A percentile compares a stretch with the other conserved stretches of the same genome.
Conservation (phyloP, 208 protist species). For the Borovskyia barvae region DNA sequence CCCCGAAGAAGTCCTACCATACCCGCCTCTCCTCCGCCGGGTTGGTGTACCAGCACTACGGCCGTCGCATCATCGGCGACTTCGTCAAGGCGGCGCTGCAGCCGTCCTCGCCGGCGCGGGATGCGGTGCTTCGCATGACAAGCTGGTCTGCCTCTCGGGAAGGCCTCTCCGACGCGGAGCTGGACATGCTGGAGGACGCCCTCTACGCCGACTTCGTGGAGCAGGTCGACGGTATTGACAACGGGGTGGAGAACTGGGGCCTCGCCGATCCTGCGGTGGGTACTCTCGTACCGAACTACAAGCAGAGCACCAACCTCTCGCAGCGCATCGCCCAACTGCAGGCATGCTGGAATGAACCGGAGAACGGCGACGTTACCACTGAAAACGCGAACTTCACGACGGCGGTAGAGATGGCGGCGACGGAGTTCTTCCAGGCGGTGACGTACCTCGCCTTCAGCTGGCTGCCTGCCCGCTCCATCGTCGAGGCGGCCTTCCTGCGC, state of each 20-base stretch:
- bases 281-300: slow-evolving; percentile 73
- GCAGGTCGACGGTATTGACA: slow-evolving; percentile 94
- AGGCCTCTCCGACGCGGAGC: slow-evolving; percentile 35
- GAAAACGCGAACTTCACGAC: slow-evolving; percentile 78
- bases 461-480: slow-evolving; percentile 89
- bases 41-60: slow-evolving; percentile 95
- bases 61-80: slow-evolving; percentile 85
- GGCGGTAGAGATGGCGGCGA: slow-evolving; percentile 83
- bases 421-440: slow-evolving; percentile 87
- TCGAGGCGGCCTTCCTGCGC: slow-evolving; percentile 67
- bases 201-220: slow-evolving; percentile 92
- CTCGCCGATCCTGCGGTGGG: slow-evolving; percentile 19
- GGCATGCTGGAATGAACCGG: slow-evolving; percentile 87
- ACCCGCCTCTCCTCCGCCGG: slow-evolving; percentile 92
- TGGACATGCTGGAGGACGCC: slow-evolving; percentile 77
- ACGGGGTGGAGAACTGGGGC: slow-evolving; percentile 88
- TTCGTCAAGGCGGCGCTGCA: slow-evolving; percentile 50
- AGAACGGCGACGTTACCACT: slow-evolving; percentile 31
- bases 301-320: slow-evolving; percentile 66
- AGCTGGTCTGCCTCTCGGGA: slow-evolving; percentile 29
- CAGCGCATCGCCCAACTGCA: slow-evolving; percentile 83
- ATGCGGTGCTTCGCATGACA: slow-evolving; percentile 39
- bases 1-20: slow-evolving; percentile 52
- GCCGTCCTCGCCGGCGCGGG: slow-evolving; percentile 28
- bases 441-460: slow-evolving; percentile 83